These are phyloP conservation scores for Coemansia sp. DNA, from an alignment of 192 early-diverging fungal species.

Conservation along the genomic window DNA sequence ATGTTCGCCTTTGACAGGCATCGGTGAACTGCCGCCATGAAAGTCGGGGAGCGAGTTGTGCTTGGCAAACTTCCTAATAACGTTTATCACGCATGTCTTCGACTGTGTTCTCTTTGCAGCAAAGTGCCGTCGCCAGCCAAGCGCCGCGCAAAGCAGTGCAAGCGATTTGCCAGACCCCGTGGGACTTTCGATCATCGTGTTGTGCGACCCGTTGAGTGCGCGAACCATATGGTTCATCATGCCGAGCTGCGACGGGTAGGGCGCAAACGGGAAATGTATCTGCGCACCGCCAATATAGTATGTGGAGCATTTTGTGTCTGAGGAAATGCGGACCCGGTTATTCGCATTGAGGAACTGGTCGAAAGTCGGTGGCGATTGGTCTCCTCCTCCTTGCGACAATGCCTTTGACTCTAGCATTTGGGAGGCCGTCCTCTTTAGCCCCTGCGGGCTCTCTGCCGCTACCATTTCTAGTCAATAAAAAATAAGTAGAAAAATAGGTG, in stretches of 20 bases:
- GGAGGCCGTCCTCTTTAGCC: neutral
- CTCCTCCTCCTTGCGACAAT: neutral
- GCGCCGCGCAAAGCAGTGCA: constrained; percentile 66
- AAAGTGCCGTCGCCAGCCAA: constrained; percentile 65
- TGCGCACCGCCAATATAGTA: constrained; percentile 57
- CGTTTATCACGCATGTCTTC: constrained; percentile 32
- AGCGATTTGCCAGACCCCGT: constrained; percentile 84
- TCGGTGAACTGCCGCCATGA: too few relatives aligned
- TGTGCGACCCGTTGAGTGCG: constrained; percentile 56
- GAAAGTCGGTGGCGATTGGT: neutral
- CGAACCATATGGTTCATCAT: constrained; percentile 70
- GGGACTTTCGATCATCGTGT: constrained; percentile 73
- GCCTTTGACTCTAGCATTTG: too few relatives aligned
- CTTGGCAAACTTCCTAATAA: constrained; percentile 43
- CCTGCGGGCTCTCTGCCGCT: neutral
- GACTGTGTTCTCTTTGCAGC: constrained; percentile 45
- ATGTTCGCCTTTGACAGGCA: neutral
- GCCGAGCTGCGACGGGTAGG: constrained; percentile 66
- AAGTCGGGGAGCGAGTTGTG: constrained; percentile 30
- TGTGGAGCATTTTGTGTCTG: constrained; percentile 4
- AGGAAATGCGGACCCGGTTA: constrained; percentile 5
- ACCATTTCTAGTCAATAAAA: neutral
- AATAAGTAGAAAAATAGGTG: too few relatives aligned
- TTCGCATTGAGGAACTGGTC: constrained; percentile 1
- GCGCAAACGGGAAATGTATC: constrained; percentile 68